These are phyloP conservation scores for Barnettozyma californica DNA, from an alignment of 805 yeast genomes.

Conservation along the genomic window DNA sequence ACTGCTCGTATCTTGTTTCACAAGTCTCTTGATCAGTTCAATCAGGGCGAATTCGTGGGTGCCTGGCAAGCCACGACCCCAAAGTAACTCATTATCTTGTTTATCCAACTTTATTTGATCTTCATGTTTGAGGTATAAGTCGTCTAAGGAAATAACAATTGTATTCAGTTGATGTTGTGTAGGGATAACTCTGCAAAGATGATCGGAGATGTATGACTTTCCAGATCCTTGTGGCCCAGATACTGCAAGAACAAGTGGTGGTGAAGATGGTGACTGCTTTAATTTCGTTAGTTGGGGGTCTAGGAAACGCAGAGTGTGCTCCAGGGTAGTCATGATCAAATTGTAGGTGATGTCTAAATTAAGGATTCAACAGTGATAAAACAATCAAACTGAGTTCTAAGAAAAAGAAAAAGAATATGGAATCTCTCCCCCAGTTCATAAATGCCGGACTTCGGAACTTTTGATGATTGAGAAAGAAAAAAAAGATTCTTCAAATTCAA, in stretches of 20 bases:
- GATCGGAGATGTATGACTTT: conserved; percentile 53
- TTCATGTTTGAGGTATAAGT: conserved; percentile 65
- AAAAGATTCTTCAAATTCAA: too few relatives aligned
- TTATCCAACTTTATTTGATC: conserved; percentile 49
- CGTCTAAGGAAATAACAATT: conserved; percentile 72
- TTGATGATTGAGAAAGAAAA: neutral
- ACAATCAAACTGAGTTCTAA: too few relatives aligned
- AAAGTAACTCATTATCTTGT: conserved; percentile 48
- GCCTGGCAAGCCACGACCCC: conserved; percentile 89
- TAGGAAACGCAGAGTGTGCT: neutral
- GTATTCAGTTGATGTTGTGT: conserved; percentile 25
- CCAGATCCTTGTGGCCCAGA: conserved; percentile 75
- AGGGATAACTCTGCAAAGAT: conserved; percentile 34
- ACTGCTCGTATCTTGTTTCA: conserved; percentile 19
- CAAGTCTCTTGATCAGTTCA: neutral
- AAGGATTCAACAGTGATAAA: neutral
- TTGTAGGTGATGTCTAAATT: neutral
- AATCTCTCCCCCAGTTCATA: too few relatives aligned
- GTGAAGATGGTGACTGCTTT: conserved; percentile 1
- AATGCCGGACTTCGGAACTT: neutral
- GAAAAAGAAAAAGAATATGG: too few relatives aligned
- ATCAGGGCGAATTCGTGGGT: conserved; percentile 65
- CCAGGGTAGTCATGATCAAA: neutral
- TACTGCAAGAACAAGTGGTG: conserved; percentile 37
- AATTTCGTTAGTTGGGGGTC: neutral